Evolutionary conservation across 1,284 basidiomycete species (phyloP).

Genomic region (Cutaneotrichosporon sp.): DNA sequence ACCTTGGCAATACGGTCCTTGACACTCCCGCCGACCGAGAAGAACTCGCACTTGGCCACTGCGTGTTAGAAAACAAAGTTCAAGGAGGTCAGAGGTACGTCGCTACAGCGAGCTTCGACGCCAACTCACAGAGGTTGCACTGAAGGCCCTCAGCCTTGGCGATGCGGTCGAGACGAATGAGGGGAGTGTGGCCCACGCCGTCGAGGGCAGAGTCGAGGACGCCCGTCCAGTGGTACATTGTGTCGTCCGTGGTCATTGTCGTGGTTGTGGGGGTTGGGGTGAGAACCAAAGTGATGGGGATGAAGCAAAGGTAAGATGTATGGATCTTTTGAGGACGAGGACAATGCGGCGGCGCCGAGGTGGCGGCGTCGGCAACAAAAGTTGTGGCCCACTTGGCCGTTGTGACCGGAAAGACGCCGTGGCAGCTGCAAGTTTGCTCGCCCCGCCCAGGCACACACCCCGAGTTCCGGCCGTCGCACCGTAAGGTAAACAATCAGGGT

Average conservation of each 20-base stretch:
- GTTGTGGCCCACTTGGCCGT: too few species aligned
- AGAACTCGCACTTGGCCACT: conserved; percentile 89
- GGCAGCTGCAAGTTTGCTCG: neutral
- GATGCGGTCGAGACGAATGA: conserved; percentile 79
- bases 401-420: too few species aligned
- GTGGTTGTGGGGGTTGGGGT: neutral
- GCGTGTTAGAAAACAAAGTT: neutral
- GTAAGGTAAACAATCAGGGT: too few species aligned
- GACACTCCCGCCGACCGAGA: conserved; percentile 86
- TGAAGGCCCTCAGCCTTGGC: conserved; percentile 67
- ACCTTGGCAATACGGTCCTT: conserved; percentile 92
- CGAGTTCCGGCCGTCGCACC: too few species aligned
- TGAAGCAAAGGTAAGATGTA: neutral
- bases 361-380: too few species aligned
- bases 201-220: conserved; percentile 72
- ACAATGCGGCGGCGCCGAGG: too few species aligned
- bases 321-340: too few species aligned
- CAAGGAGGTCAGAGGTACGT: neutral
- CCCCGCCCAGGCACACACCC: too few species aligned
- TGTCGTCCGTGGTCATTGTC: neutral
- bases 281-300: too few species aligned
- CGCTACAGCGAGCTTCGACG: too few species aligned
- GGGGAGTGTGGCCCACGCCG: conserved; percentile 84
- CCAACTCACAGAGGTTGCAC: conserved; percentile 78
- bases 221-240: conserved; percentile 43